These are phyloP conservation scores for Pseudozyma tsukubaensis DNA, from an alignment of 1,284 basidiomycete genomes.

Conservation along the genomic window DNA sequence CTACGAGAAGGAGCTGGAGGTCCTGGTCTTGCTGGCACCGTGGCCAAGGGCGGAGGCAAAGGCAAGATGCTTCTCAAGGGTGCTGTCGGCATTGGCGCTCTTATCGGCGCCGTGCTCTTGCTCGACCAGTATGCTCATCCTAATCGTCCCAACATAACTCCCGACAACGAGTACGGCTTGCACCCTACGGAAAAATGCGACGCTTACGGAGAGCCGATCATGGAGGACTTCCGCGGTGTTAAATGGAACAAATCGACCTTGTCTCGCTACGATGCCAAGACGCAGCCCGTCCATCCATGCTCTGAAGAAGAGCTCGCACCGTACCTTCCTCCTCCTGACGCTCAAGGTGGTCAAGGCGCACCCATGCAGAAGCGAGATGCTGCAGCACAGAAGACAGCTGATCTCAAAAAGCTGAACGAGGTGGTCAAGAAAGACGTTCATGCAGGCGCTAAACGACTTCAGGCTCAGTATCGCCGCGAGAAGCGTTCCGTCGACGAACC, in stretches of 20 bases:
- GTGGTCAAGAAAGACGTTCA: constrained; percentile 9
- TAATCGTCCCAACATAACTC: constrained; percentile 11
- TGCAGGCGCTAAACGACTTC: too few species aligned
- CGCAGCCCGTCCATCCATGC: constrained; percentile 15
- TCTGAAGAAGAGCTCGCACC: constrained; percentile 5
- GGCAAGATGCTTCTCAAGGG: constrained; percentile 5
- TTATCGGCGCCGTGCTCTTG: constrained; percentile 8
- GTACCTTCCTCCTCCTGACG: background rate
- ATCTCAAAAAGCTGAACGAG: background rate
- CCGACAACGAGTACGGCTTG: constrained; percentile 33
- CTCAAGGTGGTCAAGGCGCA: background rate
- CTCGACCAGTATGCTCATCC: constrained; percentile 32
- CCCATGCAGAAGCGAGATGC: constrained; percentile 20
- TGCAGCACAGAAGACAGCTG: background rate
- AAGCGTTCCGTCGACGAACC: too few species aligned
- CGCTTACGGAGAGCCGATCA: constrained; percentile 17
- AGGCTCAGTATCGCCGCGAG: background rate
- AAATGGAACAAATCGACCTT: constrained; percentile 41
- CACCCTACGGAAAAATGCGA: constrained; percentile 17
- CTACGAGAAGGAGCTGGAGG: background rate
- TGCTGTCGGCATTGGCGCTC: constrained; percentile 6
- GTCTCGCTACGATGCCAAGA: constrained; percentile 13
- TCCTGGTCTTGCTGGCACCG: background rate
- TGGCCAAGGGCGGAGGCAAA: background rate
- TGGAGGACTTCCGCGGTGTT: constrained; percentile 23